Base-by-base conservation (phyloP, 1,139 yeast species). In the Zygoascus hellenicus region DNA sequence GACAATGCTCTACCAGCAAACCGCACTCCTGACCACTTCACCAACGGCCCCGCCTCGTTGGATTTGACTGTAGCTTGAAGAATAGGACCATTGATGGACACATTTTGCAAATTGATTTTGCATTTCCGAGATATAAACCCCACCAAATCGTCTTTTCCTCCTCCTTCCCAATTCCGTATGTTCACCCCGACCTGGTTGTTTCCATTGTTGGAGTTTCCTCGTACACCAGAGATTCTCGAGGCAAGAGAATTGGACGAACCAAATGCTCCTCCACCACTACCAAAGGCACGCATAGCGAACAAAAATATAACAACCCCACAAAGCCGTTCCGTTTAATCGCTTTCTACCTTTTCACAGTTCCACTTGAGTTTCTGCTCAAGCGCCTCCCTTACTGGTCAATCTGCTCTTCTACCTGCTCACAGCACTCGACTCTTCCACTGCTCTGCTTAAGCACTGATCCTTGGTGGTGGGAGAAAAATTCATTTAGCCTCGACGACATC, bases 141-240 rank as follows among this genome's bases (percentile, higher is more conserved):
- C 15, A 85, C 71, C 52, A 89, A 71, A 47, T 86, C 94, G 42
- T 80, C 83, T 52, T 72, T 73, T 10, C 83, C 65, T 2, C 65
- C 64, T 46, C 89, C 88, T 56, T 84, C 82, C 96, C 96, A 89
- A 39, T 89, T 88, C 45, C 75, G 69, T 14, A 88, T 75, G 55
- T 83, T 89, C 16, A 85, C 46, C 2, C 37, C 13, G 2, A 36
- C 16, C 32, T 15, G 13, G 33, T 35, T 36, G 40, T 10, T 29
- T 19, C n/a, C 35, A 19, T 35, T 33, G 41, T 15, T 34, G 38
- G 46, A 28, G 38, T 15, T 30, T 19, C 48, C 44, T 5, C 38
- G 16, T 14, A 36, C 39, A n/a, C 16, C 13, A 15, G 39, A 36
- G 6, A 36, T 36, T 7, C 39, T 13, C 17, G 39, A 13, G n/a